Evolutionary conservation across 306 rosid species (phyloP).

Genomic region (Prunus mume): DNA sequence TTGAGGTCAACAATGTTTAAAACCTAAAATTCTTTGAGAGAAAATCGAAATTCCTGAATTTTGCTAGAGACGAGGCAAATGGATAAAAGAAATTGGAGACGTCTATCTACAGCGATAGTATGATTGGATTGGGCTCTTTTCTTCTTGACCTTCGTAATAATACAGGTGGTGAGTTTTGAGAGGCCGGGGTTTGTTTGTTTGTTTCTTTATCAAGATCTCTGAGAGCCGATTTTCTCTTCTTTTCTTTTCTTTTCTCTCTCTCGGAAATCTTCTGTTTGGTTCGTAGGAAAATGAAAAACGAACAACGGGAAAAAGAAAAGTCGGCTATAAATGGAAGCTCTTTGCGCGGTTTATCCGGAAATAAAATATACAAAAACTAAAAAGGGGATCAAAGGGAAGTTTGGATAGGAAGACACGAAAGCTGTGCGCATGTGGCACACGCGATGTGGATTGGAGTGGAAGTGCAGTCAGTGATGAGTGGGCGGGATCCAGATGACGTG

Average conservation of each 20-base stretch:
- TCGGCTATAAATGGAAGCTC: background rate
- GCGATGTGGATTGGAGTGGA: slow-evolving; percentile 13
- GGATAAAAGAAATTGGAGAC: slow-evolving; percentile 32
- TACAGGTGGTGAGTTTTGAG: slow-evolving; percentile 26
- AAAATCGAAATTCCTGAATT: background rate
- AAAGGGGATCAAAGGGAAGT: background rate
- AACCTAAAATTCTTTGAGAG: background rate
- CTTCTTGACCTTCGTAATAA: background rate
- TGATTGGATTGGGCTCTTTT: slow-evolving; percentile 19
- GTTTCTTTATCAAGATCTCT: slow-evolving; percentile 23
- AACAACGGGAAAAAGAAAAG: background rate
- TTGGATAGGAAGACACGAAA: slow-evolving; percentile 23
- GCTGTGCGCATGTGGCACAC: background rate
- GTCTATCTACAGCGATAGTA: slow-evolving; percentile 9
- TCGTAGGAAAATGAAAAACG: background rate
- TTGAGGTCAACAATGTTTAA: background rate
- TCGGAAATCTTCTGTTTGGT: slow-evolving; percentile 18
- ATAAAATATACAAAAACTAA: background rate
- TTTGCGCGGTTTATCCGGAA: background rate
- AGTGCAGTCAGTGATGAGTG: background rate
- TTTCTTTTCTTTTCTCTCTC: background rate
- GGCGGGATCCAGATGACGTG: slow-evolving; percentile 34
- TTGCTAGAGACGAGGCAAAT: slow-evolving; percentile 39
- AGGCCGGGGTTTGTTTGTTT: slow-evolving; percentile 28
- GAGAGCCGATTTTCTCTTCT: background rate